Evolutionary conservation across 2,329 filamentous ascomycete genomes (phyloP).

Genomic region (Tolypocladium inflatum): DNA sequence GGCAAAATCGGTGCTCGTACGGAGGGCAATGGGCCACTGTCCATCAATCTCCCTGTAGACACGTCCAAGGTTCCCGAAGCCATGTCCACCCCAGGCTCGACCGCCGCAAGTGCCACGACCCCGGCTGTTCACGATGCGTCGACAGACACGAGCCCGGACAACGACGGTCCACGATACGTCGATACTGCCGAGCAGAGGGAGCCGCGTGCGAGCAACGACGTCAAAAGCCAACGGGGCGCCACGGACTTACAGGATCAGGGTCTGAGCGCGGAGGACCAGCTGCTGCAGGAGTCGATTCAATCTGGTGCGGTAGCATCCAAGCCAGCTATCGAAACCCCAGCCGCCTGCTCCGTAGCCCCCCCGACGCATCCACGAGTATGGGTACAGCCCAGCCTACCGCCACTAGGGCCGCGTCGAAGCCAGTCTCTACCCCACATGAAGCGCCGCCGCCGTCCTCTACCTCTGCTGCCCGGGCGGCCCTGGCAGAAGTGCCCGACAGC

Average conservation of each 20-base stretch:
- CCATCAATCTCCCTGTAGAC: constrained; percentile 26
- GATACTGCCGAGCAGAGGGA: constrained; percentile 36
- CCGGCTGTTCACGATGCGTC: constrained; percentile 59
- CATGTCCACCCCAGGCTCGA: constrained; percentile 52
- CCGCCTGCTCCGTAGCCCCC: constrained; percentile 1
- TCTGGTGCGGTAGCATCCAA: constrained; percentile 14
- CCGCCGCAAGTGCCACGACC: constrained; percentile 64
- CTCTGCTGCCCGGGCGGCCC: background rate
- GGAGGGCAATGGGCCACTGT: constrained; percentile 7
- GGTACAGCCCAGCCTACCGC: background rate
- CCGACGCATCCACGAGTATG: background rate
- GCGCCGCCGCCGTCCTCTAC: background rate
- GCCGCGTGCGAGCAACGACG: constrained; percentile 22
- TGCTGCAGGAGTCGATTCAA: constrained; percentile 31
- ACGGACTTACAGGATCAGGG: background rate
- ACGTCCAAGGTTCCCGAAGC: constrained; percentile 29
- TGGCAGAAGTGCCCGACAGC: constrained; percentile 23
- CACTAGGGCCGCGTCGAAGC: background rate
- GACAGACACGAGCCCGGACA: constrained; percentile 65
- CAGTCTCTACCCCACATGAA: background rate
- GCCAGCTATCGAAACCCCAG: constrained; percentile 3
- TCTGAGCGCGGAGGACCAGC: constrained; percentile 32
- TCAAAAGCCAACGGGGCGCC: background rate
- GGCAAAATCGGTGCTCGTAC: background rate
- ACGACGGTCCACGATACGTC: constrained; percentile 50